phyloP scores from a whole-genome alignment of 495 filamentous ascomycete genomes.

The Diplogelasinospora grovesii region DNA sequence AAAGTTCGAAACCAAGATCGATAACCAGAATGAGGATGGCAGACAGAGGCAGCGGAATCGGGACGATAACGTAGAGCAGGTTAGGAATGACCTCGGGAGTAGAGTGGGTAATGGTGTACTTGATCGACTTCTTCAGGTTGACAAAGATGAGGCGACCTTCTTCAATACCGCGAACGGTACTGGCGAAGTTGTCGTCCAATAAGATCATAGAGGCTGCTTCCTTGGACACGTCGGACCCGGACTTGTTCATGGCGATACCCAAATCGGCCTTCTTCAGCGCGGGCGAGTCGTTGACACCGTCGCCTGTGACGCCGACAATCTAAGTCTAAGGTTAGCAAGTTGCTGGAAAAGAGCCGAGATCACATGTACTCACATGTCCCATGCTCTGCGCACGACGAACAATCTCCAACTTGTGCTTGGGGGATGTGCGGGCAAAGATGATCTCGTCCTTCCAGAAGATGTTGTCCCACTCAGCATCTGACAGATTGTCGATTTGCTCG shows the following conservation, averaged over 20 bases:
- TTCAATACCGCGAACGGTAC: constrained; percentile 60
- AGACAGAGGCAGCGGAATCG: constrained; percentile 12
- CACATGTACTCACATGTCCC: too few species aligned
- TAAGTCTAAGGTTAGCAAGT: too few species aligned
- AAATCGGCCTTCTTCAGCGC: constrained; percentile 76
- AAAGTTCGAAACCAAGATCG: constrained; percentile 15
- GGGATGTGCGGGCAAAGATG: constrained; percentile 63
- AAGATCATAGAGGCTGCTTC: constrained; percentile 79
- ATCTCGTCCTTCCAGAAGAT: constrained; percentile 37
- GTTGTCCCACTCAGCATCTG: constrained; percentile 56
- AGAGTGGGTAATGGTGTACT: constrained; percentile 16
- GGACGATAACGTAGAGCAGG: constrained; percentile 15
- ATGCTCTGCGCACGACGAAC: constrained; percentile 51
- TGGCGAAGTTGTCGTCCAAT: constrained; percentile 78
- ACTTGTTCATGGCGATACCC: constrained; percentile 76
- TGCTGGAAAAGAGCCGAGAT: too few species aligned
- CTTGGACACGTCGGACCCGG: constrained; percentile 79
- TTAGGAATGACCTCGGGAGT: constrained; percentile 16
- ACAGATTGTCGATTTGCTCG: constrained; percentile 59
- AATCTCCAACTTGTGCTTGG: constrained; percentile 68
- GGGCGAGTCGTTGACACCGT: constrained; percentile 83
- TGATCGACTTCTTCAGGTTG: constrained; percentile 57
- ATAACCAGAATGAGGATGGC: constrained; percentile 16
- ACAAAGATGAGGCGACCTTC: constrained; percentile 59
- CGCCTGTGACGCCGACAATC: constrained; percentile 85